Conservation (phyloP, 1,284 basidiomycete genomes). For the Apiotrichum gracile region DNA sequence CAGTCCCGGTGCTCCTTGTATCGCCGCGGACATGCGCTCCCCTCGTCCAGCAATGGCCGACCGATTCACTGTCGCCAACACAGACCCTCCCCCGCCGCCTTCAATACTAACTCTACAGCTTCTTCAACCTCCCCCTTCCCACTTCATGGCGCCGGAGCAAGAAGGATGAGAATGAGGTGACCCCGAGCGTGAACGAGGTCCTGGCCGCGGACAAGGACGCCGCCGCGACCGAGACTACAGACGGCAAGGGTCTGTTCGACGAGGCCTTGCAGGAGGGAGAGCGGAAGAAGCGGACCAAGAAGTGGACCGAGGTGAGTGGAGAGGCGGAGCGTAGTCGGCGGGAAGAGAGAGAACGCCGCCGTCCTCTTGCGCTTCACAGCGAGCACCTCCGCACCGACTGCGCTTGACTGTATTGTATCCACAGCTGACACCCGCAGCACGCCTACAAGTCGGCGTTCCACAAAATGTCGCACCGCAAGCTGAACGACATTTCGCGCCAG, state of each 20-base stretch:
- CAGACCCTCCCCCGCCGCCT: no score
- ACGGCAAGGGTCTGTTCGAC: constrained; percentile 9
- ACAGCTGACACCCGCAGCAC: constrained; percentile 25
- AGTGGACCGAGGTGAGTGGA: constrained; percentile 22
- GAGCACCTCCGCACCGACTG: neutral
- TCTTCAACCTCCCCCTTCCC: constrained; percentile 11
- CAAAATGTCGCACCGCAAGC: constrained; percentile 87
- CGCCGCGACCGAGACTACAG: neutral
- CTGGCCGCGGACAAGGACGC: neutral
- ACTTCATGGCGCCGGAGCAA: constrained; percentile 9
- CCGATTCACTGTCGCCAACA: no score
- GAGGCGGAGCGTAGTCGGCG: neutral
- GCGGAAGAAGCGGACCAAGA: constrained; percentile 21
- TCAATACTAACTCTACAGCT: no score
- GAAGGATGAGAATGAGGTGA: constrained; percentile 4
- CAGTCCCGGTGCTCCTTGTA: no score
- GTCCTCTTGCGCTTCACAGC: neutral
- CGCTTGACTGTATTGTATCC: no score
- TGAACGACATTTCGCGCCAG: constrained; percentile 80
- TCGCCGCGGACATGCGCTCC: no score
- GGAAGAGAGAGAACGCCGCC: neutral
- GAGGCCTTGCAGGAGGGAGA: constrained; percentile 2
- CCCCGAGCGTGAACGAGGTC: neutral
- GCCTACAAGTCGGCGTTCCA: constrained; percentile 65
- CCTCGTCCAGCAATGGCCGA: no score